Evolutionary conservation across 495 filamentous ascomycete genomes (phyloP), one percentile per base, ranked within the genome.

Genomic region (Penicillium fimorum): DNA sequence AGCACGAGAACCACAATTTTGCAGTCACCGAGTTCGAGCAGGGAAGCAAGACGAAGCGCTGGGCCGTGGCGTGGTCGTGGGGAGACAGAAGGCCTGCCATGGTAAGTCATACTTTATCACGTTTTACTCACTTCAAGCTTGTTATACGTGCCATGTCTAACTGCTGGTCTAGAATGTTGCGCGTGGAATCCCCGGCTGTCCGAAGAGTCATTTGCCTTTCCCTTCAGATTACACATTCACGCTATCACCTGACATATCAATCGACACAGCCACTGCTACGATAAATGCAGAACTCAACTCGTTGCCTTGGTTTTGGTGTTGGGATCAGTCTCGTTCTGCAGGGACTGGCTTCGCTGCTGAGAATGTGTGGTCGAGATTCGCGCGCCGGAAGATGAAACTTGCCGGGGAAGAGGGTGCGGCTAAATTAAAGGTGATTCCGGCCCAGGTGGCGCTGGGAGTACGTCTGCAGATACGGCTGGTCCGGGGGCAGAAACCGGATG

Each of bases 61-160:
- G 94, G 94, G 90, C 83, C 9, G 70, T 97, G 29, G 94, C 80
- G 0, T 98, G 94, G 94, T 92, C 87, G 50, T 97, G 87, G 74
- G 75, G 78, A 4, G 79, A 83, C 48, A 74, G 79, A 60, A 78
- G 93, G 49, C 91, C 93, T 25, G 72, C 71, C 20, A 76, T 81
- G 73, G 83, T 84, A 72, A 48, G 74, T 61, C 27, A 7, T 24
- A 42, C 43, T 20, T 12, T 2, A 40, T 1, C 15, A 27, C 0
- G 0, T 37, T 32, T 30, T 18, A 15, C 20, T 4, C 12, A 18
- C n/a, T 22, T 37, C 32, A 10, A 2, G 17, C 18, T 20, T n/a
- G 25, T 8, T 18, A 12, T 55, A 6, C 0, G 5, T 15, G 6
- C 5, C 7, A 38, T 35, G 17, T 47, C 66, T 56, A 60, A 55